Percentiles rank a stretch among this genome's conserved stretches.
These are phyloP conservation scores for Helenozyma rhizophorensis DNA, from an alignment of 805 yeast genomes.

Conservation along the genomic window DNA sequence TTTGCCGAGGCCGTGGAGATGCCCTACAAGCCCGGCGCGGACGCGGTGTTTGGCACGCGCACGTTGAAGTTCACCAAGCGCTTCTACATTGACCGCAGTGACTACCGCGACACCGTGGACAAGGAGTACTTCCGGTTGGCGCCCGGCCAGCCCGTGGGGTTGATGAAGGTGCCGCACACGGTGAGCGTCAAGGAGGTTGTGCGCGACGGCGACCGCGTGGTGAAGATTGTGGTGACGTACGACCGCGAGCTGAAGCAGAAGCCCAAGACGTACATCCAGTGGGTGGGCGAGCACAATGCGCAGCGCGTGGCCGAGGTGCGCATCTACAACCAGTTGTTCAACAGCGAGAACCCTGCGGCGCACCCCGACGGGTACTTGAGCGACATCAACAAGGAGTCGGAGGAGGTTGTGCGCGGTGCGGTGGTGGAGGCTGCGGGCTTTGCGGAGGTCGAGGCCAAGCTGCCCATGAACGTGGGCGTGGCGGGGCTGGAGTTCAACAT, in stretches of 20 bases:
- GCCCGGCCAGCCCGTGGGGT: slow-evolving; percentile 91
- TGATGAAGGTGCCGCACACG: slow-evolving; percentile 84
- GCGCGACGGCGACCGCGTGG: slow-evolving; percentile 61
- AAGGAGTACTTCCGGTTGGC: slow-evolving; percentile 88
- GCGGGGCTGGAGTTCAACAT: slow-evolving; percentile 64
- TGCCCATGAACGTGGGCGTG: slow-evolving; percentile 71
- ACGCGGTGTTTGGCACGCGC: slow-evolving; percentile 53
- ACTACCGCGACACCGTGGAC: slow-evolving; percentile 59
- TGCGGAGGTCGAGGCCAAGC: slow-evolving; percentile 56
- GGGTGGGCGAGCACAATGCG: slow-evolving; percentile 76
- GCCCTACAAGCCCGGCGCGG: slow-evolving; percentile 85
- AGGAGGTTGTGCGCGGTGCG: slow-evolving; percentile 59
- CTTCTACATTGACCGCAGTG: slow-evolving; percentile 83
- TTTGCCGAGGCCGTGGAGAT: slow-evolving; percentile 65
- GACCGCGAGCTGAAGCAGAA: slow-evolving; percentile 58
- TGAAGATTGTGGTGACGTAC: slow-evolving; percentile 73
- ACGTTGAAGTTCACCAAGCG: slow-evolving; percentile 70
- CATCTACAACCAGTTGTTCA: slow-evolving; percentile 81
- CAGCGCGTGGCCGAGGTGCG: slow-evolving; percentile 70
- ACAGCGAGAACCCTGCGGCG: slow-evolving; percentile 84
- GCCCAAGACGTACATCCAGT: slow-evolving; percentile 95
- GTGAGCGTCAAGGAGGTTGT: slow-evolving; percentile 68
- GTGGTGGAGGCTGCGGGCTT: slow-evolving; percentile 72
- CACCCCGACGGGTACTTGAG: slow-evolving; percentile 85
- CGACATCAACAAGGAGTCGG: slow-evolving; percentile 79